Evolutionary conservation across 1,139 yeast species (phyloP).

Genomic region (Wickerhamiella infanticola): DNA sequence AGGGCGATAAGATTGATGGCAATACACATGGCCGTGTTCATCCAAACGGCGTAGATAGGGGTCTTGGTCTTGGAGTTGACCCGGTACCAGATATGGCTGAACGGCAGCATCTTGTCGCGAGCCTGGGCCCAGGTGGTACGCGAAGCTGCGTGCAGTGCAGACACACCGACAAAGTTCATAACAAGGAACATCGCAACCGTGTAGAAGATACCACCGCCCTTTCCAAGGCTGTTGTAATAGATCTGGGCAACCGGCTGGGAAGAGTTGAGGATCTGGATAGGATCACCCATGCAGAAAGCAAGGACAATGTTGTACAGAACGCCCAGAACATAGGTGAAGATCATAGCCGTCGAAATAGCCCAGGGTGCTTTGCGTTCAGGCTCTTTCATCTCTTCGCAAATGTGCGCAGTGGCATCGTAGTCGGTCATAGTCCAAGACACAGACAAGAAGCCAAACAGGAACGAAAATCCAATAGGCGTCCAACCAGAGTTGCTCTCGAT

Average conservation of each 20-base stretch:
- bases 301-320: slow-evolving; percentile 30
- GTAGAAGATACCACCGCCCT: slow-evolving; percentile 30
- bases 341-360: slow-evolving; percentile 16
- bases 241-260: slow-evolving; percentile 45
- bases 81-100: slow-evolving; percentile 18
- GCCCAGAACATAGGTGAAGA: slow-evolving; percentile 14
- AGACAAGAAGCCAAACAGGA: slow-evolving; percentile 15
- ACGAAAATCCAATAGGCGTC: slow-evolving; percentile 16
- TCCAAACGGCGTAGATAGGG: slow-evolving; percentile 57
- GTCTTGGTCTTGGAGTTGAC: slow-evolving; percentile 44
- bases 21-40: slow-evolving; percentile 39
- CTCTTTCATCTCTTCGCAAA: slow-evolving; percentile 33
- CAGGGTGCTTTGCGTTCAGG: slow-evolving; percentile 16
- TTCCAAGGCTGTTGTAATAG: slow-evolving; percentile 41
- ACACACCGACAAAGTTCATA: slow-evolving; percentile 42
- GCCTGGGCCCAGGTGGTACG: slow-evolving; percentile 47
- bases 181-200: slow-evolving; percentile 18
- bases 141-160: slow-evolving; percentile 55
- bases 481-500: slow-evolving; percentile 23
- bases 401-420: slow-evolving; percentile 59
- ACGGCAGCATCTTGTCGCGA: slow-evolving; percentile 46
- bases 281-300: slow-evolving; percentile 41
- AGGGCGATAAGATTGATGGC: slow-evolving; percentile 47
- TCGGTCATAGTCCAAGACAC: slow-evolving; percentile 30
- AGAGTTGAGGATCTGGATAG: slow-evolving; percentile 30